Evolutionary conservation across 192 early-diverging fungal genomes (phyloP), one percentile per base, ranked within the genome.

Genomic region (Coemansia sp.): DNA sequence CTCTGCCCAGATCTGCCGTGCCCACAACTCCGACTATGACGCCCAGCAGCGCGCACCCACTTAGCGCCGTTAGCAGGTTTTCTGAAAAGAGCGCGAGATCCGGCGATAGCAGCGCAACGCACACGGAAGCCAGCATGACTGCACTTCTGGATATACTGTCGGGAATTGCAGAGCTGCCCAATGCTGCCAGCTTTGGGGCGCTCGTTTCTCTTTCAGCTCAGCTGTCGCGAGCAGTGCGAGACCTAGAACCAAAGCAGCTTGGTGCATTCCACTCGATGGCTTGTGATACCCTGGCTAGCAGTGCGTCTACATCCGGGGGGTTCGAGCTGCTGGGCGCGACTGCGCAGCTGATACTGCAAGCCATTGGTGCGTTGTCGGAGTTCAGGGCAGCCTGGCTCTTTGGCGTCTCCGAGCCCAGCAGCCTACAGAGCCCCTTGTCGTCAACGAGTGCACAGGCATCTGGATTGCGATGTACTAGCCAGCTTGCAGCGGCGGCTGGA

Each of bases 311-410:
- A 3, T 19, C 60, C 0, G 34, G 38, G 5, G 52, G 63, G n/a
- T 60, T 60, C 21, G 56, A 40, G 41, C 70, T 66, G 40, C 27
- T 69, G 7, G 56, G 43, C 9, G 70, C 76, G 7, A 57, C 66
- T 9, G 19, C 53, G 15, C 67, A 55, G 56, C 57, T 80, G 5
- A 40, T 73, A n/a, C 24, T 73, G 35, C 76, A 58, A 15, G 56
- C 46, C 1, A 3, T 70, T 2, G 58, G 40, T 11, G 6, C 29
- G 18, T 54, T 73, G n/a, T 9, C 44, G 3, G 71, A 42, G 11
- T 63, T 73, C 5, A 48, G 70, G 17, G n/a, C 52, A 1, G 12
- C 41, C 4, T 80, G 76, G 76, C 57, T 77, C 1, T 26, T 53
- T 19, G 58, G 53, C 17, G n/a, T 21, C 22, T n/a, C 58, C 21